Conservation (phyloP, 495 filamentous ascomycete genomes). For the Hyaloscypha hepaticicola region DNA sequence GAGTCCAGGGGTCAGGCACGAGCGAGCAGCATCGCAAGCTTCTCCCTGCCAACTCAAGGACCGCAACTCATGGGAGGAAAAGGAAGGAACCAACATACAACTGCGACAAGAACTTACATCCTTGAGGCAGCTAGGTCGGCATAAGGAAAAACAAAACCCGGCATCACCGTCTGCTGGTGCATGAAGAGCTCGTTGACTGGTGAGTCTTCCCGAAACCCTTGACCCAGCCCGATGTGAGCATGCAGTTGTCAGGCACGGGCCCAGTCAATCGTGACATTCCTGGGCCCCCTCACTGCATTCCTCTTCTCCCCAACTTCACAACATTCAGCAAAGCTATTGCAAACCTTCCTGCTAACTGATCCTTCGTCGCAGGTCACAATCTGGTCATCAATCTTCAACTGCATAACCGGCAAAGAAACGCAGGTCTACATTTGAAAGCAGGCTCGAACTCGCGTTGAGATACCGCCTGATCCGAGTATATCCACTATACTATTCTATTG, state of each 20-base stretch:
- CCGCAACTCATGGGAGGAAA: background rate
- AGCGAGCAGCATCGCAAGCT: background rate
- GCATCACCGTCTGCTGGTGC: conserved; percentile 20
- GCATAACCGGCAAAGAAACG: background rate
- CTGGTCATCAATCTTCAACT: conserved; percentile 1
- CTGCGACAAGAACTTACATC: background rate
- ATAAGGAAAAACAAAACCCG: conserved; percentile 12
- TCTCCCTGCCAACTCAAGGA: conserved; percentile 7
- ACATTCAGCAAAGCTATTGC: conserved; percentile 14
- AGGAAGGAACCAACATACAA: background rate
- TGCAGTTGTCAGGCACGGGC: conserved; percentile 25
- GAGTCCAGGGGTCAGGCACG: conserved; percentile 2
- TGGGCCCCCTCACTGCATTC: conserved; percentile 27
- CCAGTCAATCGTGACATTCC: conserved; percentile 23
- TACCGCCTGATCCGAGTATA: conserved; percentile 12
- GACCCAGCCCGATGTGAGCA: conserved; percentile 23
- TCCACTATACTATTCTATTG: background rate
- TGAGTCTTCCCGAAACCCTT: conserved; percentile 28
- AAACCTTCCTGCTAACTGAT: conserved; percentile 20
- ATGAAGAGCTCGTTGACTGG: conserved; percentile 19
- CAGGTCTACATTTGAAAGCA: background rate
- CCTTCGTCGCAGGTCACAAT: conserved; percentile 10
- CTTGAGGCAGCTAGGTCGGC: conserved; percentile 19
- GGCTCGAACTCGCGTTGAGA: conserved; percentile 16
- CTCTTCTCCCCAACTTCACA: conserved; percentile 19